Conservation (phyloP, 148 eudicot genomes). For the Rhododendron molle region DNA sequence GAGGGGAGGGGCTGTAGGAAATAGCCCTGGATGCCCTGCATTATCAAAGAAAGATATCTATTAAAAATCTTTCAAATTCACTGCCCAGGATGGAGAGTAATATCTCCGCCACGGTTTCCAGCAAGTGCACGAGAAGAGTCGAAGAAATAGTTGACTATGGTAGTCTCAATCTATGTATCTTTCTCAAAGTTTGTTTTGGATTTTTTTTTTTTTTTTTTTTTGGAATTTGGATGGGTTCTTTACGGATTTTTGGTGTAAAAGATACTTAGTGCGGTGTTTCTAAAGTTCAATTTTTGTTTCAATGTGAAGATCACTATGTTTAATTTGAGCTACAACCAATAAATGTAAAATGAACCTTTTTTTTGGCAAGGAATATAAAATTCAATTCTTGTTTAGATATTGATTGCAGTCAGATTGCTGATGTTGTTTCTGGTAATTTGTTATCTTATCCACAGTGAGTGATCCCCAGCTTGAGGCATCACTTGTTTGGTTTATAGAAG, state of each 20-base stretch:
- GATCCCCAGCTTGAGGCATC: constrained; percentile 1
- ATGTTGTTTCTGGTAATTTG: neutral
- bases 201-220: no score
- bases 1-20: no score
- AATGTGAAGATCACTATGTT: neutral
- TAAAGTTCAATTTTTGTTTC: neutral
- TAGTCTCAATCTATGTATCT: neutral
- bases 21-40: no score
- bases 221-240: no score
- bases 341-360: no score
- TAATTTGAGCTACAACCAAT: neutral
- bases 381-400: neutral
- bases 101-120: no score
- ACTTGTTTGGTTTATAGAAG: neutral
- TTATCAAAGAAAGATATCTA: no score
- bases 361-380: neutral
- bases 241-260: neutral
- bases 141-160: neutral
- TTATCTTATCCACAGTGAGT: neutral
- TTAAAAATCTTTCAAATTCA: no score
- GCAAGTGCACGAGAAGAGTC: no score
- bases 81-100: no score
- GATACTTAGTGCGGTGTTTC: neutral
- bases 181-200: neutral
- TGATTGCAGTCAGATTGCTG: neutral